phyloP scores from a whole-genome alignment of 2,329 filamentous ascomycete species.

The Fusarium sp. region DNA sequence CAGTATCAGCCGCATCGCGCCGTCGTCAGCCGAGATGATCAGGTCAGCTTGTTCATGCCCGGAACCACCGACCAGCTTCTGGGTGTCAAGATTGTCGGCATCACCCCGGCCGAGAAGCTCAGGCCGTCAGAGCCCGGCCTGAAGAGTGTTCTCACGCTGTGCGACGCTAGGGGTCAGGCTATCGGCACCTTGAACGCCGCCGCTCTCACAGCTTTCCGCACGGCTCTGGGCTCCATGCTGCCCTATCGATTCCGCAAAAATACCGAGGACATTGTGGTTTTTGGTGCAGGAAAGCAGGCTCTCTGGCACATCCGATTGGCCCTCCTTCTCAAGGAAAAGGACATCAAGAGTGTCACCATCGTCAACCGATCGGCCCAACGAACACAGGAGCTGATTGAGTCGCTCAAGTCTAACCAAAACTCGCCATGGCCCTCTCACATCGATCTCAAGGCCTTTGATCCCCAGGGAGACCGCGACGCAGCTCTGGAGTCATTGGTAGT shows the following conservation, averaged over 20 bases:
- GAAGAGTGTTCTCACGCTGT: conserved; percentile 66
- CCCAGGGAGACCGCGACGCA: conserved; percentile 8
- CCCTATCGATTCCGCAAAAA: conserved; percentile 57
- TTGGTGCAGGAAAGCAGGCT: conserved; percentile 78
- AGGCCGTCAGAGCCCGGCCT: conserved; percentile 41
- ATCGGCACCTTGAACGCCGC: conserved; percentile 74
- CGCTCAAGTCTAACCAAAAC: conserved; percentile 15
- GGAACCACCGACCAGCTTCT: conserved; percentile 69
- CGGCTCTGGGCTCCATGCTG: conserved; percentile 72
- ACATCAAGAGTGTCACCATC: conserved; percentile 46
- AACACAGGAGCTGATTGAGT: conserved; percentile 36
- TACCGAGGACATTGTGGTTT: conserved; percentile 68
- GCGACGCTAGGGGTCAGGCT: conserved; percentile 68
- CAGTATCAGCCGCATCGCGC: conserved; percentile 73
- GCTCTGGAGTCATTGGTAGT: conserved; percentile 35
- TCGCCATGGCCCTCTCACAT: conserved; percentile 32
- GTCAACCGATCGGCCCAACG: conserved; percentile 48
- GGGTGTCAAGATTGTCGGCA: conserved; percentile 72
- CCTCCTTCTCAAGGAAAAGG: conserved; percentile 59
- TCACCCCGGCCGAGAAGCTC: conserved; percentile 36
- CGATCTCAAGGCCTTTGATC: conserved; percentile 24
- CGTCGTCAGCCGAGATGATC: conserved; percentile 70
- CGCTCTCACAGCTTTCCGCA: conserved; percentile 77
- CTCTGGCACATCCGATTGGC: conserved; percentile 79
- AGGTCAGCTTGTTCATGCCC: conserved; percentile 76